phyloP scores from a whole-genome alignment of 2,329 filamentous ascomycete species.

The Zelopaecilomyces penicillatus region DNA sequence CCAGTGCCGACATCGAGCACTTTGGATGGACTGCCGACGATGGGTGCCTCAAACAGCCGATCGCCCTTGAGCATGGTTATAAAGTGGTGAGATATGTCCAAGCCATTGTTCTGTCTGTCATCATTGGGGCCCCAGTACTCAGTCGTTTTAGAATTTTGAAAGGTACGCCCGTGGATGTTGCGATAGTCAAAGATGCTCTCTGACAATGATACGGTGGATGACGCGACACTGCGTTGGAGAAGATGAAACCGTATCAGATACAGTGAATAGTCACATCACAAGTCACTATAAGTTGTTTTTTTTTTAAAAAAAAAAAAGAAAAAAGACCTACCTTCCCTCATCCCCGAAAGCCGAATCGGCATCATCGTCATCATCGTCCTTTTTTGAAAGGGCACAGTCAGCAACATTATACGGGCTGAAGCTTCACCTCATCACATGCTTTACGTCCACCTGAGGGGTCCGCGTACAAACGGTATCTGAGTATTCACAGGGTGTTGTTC shows the following conservation, averaged over 20 bases:
- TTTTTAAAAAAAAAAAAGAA: no score
- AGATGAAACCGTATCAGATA: not conserved
- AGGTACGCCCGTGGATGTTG: slow-evolving; percentile 33
- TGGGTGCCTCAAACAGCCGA: slow-evolving; percentile 27
- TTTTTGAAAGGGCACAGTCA: not conserved
- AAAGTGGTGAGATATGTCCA: slow-evolving; percentile 31
- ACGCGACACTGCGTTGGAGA: slow-evolving; percentile 4
- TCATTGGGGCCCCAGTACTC: slow-evolving; percentile 31
- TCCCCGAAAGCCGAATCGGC: slow-evolving; percentile 2
- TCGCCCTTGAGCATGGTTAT: slow-evolving; percentile 24
- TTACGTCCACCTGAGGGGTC: no score
- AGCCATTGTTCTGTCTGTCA: slow-evolving; percentile 28
- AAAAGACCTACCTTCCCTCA: not conserved
- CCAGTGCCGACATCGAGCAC: slow-evolving; percentile 39
- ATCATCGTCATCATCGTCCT: not conserved
- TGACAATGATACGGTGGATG: slow-evolving; percentile 18
- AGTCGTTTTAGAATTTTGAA: slow-evolving; percentile 30
- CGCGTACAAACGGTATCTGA: slow-evolving; percentile 5
- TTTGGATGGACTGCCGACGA: slow-evolving; percentile 27
- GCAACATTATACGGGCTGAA: not conserved
- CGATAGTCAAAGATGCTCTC: slow-evolving; percentile 27
- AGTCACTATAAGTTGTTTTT: not conserved
- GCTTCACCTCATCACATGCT: not conserved
- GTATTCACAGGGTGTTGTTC: not conserved
- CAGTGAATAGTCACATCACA: not conserved